Percentiles rank a stretch among this genome's conserved stretches.
Conservation (phyloP, 257 asterid species). For the Knoxia roxburghii region DNA sequence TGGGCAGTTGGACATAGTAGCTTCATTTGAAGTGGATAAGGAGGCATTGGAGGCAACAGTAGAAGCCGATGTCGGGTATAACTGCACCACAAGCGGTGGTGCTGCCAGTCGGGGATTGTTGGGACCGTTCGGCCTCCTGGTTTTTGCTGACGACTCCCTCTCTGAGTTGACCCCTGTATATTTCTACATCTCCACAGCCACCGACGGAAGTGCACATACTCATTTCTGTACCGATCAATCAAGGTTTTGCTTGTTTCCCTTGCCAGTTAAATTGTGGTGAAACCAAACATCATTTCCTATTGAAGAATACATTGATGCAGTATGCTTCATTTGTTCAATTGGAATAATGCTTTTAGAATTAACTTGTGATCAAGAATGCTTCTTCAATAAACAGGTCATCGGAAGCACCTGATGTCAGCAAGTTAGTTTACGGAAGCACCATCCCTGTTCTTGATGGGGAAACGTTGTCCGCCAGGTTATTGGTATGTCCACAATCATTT, state of each 20-base stretch:
- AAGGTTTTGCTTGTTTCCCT: constrained; percentile 35
- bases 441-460: constrained; percentile 74
- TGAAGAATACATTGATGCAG: too few species aligned
- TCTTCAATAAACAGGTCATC: constrained; percentile 71
- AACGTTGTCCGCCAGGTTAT: constrained; percentile 43
- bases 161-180: constrained; percentile 66
- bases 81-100: constrained; percentile 65
- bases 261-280: not conserved
- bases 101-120: constrained; percentile 52
- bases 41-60: constrained; percentile 23
- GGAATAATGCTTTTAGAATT: constrained; percentile 22
- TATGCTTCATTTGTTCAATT: too few species aligned
- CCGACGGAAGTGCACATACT: constrained; percentile 31
- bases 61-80: constrained; percentile 30
- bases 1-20: constrained; percentile 59
- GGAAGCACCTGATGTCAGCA: constrained; percentile 50
- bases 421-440: constrained; percentile 62
- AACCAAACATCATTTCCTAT: too few species aligned
- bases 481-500: constrained; percentile 39
- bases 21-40: constrained; percentile 47
- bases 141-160: constrained; percentile 44
- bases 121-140: constrained; percentile 79
- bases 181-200: constrained; percentile 51
- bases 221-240: constrained; percentile 69
- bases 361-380: not conserved